A percentile compares a stretch with the other conserved stretches of the same genome.
Conservation (phyloP, 805 yeast genomes). For the Clavispora asparagi region DNA sequence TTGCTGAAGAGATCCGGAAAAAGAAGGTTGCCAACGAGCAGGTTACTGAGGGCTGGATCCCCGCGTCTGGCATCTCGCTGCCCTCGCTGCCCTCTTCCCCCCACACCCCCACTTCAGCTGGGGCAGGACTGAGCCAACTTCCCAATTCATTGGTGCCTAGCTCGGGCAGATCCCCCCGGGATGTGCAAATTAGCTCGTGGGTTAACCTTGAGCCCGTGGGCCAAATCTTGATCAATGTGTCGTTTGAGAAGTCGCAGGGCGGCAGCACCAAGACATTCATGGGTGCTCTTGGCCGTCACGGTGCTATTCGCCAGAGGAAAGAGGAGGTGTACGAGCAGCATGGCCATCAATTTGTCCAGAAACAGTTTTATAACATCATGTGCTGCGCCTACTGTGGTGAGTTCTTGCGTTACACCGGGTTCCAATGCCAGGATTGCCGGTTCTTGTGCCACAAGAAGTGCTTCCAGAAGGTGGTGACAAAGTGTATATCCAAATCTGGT, state of each 20-base stretch:
- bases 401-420: slow-evolving; percentile 81
- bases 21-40: slow-evolving; percentile 67
- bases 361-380: slow-evolving; percentile 94
- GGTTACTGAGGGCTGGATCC: slow-evolving; percentile 80
- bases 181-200: slow-evolving; percentile 68
- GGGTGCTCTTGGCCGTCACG: slow-evolving; percentile 72
- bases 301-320: slow-evolving; percentile 93
- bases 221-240: slow-evolving; percentile 70
- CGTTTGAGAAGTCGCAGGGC: slow-evolving; percentile 62
- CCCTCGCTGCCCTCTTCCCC: not conserved
- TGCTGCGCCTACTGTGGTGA: slow-evolving; percentile 97
- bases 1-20: slow-evolving; percentile 92
- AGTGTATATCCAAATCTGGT: slow-evolving; percentile 74
- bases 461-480: slow-evolving; percentile 73
- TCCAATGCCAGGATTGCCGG: slow-evolving; percentile 80
- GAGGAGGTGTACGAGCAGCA: slow-evolving; percentile 89
- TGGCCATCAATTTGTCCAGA: slow-evolving; percentile 95
- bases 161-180: slow-evolving; percentile 7
- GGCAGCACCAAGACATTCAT: slow-evolving; percentile 33
- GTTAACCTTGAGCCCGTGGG: slow-evolving; percentile 92
- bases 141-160: not conserved
- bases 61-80: slow-evolving; percentile 55
- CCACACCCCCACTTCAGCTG: not conserved
- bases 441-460: slow-evolving; percentile 79
- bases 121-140: not conserved